Evolutionary conservation across 73 alveolate genomes (phyloP).

Genomic region (Paramecium bursaria): DNA sequence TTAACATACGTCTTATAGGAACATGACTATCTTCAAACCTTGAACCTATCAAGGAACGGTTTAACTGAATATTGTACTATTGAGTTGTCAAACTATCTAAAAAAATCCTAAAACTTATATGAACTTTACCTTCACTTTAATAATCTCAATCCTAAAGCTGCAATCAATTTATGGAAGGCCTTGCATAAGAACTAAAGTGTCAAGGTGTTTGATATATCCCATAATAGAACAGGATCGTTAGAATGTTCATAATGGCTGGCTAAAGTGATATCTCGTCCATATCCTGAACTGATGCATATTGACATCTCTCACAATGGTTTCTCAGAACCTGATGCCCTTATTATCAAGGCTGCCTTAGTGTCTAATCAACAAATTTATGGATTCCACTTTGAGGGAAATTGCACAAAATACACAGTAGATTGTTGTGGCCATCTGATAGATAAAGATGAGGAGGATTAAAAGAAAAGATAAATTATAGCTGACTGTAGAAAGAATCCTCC

Average conservation of each 20-base stretch:
- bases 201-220: constrained; percentile 56
- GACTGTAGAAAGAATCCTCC: constrained; percentile 38
- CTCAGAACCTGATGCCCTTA: constrained; percentile 42
- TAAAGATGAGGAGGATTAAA: constrained; percentile 33
- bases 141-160: constrained; percentile 18
- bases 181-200: constrained; percentile 36
- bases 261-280: constrained; percentile 43
- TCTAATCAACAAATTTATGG: constrained; percentile 60
- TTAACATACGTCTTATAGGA: constrained; percentile 14
- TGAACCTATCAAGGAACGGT: constrained; percentile 37
- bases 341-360: constrained; percentile 36
- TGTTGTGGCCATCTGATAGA: constrained; percentile 50
- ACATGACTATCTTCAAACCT: constrained; percentile 19
- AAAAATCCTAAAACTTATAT: constrained; percentile 29
- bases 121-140: constrained; percentile 56
- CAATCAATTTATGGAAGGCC: constrained; percentile 54
- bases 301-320: constrained; percentile 65
- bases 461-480: constrained; percentile 18
- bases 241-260: constrained; percentile 44
- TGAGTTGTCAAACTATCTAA: constrained; percentile 29
- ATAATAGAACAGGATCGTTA: constrained; percentile 64
- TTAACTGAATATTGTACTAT: constrained; percentile 45
- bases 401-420: constrained; percentile 56
- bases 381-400: constrained; percentile 66
- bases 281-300: constrained; percentile 67